Evolutionary conservation across 2,329 filamentous ascomycete genomes (phyloP), one percentile per base, ranked within the genome.

Genomic region (Pseudocercospora cruenta): DNA sequence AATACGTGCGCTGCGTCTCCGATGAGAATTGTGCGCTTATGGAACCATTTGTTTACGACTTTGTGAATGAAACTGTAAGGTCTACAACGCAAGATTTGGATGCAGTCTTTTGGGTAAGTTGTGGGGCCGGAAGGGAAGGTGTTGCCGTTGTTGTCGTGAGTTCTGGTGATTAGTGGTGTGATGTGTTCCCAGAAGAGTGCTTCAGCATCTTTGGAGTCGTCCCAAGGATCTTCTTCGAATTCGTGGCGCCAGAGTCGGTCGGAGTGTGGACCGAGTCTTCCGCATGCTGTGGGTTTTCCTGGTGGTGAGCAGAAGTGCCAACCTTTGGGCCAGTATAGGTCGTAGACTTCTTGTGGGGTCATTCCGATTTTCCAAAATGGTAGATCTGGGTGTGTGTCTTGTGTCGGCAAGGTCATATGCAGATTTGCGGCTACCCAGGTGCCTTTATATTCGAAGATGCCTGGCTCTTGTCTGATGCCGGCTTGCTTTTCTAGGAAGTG

Each of bases 1-100:
- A 85, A 85, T 4, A 85, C 84, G 70, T 85, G 83, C 1, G 83
- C 83, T 5, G 83, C 78, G 67, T 85, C 83, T 16, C 84, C 83
- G 49, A 79, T 81, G 0, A 86, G 73, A 26, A 84, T 76, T 0
- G 79, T 80, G 4, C 79, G 74, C 8, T 75, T 76, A 12, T 77
- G 69, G 21, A 78, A 77, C 84, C 84, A 86, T 39, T 74, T 77
- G 64, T 85, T 84, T 64, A 81, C 82, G 49, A 80, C 80, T 62
- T 80, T 78, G 21, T 81, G 80, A 0, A 63, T 51, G 68, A 85
- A 85, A 0, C 69, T 73, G 67, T 83, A 84, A 0, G 82, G 82
- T 12, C 82, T 71, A 16, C 79, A 84, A 3, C 83, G 79, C 3
- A 83, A 72, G 1, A 82, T 75, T 24, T 80, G 67, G 43, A 86